phyloP scores from a whole-genome alignment of 2,329 filamentous ascomycete species.

The Dothistroma pini region DNA sequence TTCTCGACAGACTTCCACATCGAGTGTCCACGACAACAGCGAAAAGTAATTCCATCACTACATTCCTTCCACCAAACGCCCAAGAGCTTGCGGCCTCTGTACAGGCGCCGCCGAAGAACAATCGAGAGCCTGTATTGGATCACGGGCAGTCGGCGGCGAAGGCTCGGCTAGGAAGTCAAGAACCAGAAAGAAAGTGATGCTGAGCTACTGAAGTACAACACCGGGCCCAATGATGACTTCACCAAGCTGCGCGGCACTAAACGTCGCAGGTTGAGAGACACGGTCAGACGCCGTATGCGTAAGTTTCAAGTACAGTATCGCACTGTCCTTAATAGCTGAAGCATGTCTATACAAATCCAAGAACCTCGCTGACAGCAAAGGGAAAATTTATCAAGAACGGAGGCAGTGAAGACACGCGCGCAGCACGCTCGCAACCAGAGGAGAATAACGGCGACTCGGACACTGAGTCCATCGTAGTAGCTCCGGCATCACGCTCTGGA shows the following conservation, averaged over 20 bases:
- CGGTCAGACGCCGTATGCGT: not conserved
- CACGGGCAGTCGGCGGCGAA: no score
- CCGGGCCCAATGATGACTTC: not conserved
- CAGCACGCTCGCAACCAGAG: not conserved
- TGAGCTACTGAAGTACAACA: not conserved
- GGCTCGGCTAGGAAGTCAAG: not conserved
- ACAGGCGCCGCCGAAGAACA: no score
- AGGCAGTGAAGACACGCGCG: not conserved
- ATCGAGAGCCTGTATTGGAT: not conserved
- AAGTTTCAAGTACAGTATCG: not conserved
- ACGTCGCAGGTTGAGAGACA: not conserved
- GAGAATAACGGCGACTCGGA: not conserved
- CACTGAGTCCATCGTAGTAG: not conserved
- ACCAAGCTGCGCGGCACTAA: not conserved
- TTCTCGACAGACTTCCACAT: not conserved
- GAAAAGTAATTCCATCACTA: not conserved
- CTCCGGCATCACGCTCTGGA: not conserved
- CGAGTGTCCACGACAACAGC: not conserved
- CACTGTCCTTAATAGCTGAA: not conserved
- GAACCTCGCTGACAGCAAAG: not conserved
- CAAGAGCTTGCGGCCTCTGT: no score
- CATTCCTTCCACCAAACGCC: not conserved
- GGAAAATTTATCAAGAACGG: not conserved
- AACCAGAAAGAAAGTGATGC: not conserved
- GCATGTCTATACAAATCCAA: not conserved